phyloP scores from a whole-genome alignment of 108 stramenopile species.

The Nannochloropsis gaditana region DNA sequence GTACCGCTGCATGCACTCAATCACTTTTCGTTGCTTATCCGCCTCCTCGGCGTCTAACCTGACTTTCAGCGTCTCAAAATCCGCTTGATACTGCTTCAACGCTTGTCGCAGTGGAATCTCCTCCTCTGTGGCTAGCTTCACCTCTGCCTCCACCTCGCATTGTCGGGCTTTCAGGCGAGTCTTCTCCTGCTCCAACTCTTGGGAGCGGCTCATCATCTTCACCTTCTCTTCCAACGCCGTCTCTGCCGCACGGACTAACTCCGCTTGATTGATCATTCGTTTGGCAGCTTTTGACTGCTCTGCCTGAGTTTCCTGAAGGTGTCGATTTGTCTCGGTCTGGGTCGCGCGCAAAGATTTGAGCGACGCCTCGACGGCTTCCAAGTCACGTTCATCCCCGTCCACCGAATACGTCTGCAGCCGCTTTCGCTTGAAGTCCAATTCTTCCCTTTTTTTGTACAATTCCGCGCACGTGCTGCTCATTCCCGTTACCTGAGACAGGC shows the following conservation, averaged over 20 bases:
- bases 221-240: neutral
- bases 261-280: neutral
- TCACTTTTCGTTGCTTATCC: neutral
- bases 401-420: conserved; percentile 12
- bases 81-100: neutral
- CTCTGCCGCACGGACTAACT: neutral
- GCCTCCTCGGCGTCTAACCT: neutral
- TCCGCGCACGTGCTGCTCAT: neutral
- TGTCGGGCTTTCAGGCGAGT: neutral
- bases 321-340: neutral
- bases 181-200: conserved; percentile 19
- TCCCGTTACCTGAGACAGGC: neutral
- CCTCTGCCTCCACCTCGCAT: conserved; percentile 1
- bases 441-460: neutral
- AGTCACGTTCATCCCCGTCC: neutral
- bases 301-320: conserved; percentile 27
- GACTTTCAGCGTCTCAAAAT: neutral
- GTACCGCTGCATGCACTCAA: conserved; percentile 2
- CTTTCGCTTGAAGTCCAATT: neutral
- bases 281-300: neutral
- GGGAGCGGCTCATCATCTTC: neutral
- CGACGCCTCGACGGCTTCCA: neutral
- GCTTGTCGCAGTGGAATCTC: neutral
- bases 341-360: neutral
- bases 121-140: neutral